phyloP scores from a whole-genome alignment of 75 land plant genomes.

The Adiantum capillusveneris region DNA sequence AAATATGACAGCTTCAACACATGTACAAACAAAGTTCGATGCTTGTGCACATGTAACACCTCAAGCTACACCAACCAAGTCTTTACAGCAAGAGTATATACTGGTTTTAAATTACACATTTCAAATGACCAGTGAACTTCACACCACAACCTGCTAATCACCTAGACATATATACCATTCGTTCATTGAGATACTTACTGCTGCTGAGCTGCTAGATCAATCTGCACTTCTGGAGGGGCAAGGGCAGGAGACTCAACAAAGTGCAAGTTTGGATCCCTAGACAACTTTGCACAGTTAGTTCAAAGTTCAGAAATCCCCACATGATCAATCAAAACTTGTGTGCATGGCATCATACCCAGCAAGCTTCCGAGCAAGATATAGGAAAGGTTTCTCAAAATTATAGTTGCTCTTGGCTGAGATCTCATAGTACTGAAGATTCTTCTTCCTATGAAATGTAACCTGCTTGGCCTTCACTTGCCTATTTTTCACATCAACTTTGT shows the following conservation, averaged over 20 bases:
- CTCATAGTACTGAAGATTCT: slow-evolving; percentile 94
- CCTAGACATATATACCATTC: neutral
- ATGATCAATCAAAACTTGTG: neutral
- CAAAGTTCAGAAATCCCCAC: neutral
- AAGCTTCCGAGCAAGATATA: slow-evolving; percentile 77
- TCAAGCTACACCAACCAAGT: too few species aligned
- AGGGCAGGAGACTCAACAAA: slow-evolving; percentile 80
- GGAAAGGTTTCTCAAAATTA: slow-evolving; percentile 89
- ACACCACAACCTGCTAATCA: too few species aligned
- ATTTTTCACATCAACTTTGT: slow-evolving; percentile 90
- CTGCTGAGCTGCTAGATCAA: slow-evolving; percentile 44
- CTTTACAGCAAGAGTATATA: too few species aligned
- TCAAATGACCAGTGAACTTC: too few species aligned
- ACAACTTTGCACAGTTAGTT: neutral
- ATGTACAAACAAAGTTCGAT: too few species aligned
- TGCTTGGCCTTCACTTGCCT: slow-evolving; percentile 90
- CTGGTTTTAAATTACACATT: too few species aligned
- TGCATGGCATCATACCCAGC: slow-evolving; percentile 82
- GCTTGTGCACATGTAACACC: too few species aligned
- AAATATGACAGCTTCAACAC: too few species aligned
- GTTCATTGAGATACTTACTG: slow-evolving; percentile 32
- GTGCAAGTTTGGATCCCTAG: slow-evolving; percentile 58
- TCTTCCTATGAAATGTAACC: slow-evolving; percentile 94
- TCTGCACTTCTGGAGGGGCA: slow-evolving; percentile 78
- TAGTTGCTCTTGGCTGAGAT: slow-evolving; percentile 97